Evolutionary conservation across 2,329 filamentous ascomycete species (phyloP).

Genomic region (Ophiostoma himal-ulmi): DNA sequence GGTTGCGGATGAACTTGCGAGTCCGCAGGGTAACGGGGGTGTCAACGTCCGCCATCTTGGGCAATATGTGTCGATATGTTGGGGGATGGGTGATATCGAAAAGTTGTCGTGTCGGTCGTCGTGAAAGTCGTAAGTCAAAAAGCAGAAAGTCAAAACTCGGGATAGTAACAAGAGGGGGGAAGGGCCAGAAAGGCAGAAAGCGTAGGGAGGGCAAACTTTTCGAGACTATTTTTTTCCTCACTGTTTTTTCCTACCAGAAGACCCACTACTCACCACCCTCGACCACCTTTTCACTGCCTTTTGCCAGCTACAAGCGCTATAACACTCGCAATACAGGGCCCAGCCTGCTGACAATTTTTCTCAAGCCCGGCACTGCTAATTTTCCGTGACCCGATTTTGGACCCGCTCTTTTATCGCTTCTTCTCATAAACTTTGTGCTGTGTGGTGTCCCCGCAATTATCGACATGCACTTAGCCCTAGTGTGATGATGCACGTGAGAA

Average conservation of each 20-base stretch:
- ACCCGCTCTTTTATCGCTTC: not conserved
- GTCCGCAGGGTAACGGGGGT: slow-evolving; percentile 80
- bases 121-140: not conserved
- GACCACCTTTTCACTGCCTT: not conserved
- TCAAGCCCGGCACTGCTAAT: not conserved
- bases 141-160: not conserved
- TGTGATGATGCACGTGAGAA: not conserved
- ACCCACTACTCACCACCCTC: not conserved
- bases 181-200: slow-evolving; percentile 1
- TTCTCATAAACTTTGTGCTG: not conserved
- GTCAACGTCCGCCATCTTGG: slow-evolving; percentile 81
- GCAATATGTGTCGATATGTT: slow-evolving; percentile 26
- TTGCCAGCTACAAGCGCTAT: not conserved
- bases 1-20: slow-evolving; percentile 99
- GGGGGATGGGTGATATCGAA: slow-evolving; percentile 20
- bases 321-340: not conserved
- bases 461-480: not conserved
- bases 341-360: not conserved
- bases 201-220: slow-evolving; percentile 18
- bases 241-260: not conserved
- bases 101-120: slow-evolving; percentile 16
- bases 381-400: not conserved
- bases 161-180: not conserved
- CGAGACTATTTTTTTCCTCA: slow-evolving; percentile 20
- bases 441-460: not conserved